Percentiles rank a stretch among this genome's conserved stretches.
Conservation (phyloP, 768 basidiomycete species). For the Paxillus involutus region DNA sequence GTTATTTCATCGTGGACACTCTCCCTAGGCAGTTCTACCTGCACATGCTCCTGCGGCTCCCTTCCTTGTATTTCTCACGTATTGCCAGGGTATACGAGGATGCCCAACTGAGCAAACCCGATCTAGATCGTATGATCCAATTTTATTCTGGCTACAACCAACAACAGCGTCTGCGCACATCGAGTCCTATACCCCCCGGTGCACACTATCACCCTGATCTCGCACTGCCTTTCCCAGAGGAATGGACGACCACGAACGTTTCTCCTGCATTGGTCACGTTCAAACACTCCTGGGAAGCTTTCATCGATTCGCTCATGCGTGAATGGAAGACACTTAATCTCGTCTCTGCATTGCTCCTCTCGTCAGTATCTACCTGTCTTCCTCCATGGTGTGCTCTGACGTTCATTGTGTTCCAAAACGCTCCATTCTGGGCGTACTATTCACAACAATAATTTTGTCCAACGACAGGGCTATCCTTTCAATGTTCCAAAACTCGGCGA, state of each 20-base stretch:
- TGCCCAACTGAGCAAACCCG: conserved; percentile 73
- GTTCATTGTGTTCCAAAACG: too few species aligned
- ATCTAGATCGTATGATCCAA: conserved; percentile 55
- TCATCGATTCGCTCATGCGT: conserved; percentile 65
- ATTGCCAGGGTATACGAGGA: conserved; percentile 77
- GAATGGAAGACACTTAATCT: conserved; percentile 81
- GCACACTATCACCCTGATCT: conserved; percentile 14
- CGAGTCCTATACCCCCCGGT: conserved; percentile 32
- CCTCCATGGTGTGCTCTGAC: too few species aligned
- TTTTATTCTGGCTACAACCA: conserved; percentile 27
- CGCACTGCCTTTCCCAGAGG: conserved; percentile 49
- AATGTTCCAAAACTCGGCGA: conserved; percentile 56
- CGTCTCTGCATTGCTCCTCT: conserved; percentile 61
- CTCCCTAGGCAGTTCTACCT: conserved; percentile 46
- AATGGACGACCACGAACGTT: conserved; percentile 50
- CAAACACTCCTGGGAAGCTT: conserved; percentile 65
- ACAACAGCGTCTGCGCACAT: conserved; percentile 13
- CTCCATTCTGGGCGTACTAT: background rate
- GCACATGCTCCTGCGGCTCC: conserved; percentile 61
- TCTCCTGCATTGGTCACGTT: conserved; percentile 67
- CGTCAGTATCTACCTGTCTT: conserved; percentile 35
- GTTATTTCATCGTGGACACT: conserved; percentile 33
- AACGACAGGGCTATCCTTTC: conserved; percentile 61
- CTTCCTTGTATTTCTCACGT: conserved; percentile 76
- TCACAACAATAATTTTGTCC: background rate